Evolutionary conservation across 2,329 filamentous ascomycete genomes (phyloP).

Genomic region (Xylaria hypoxylon): DNA sequence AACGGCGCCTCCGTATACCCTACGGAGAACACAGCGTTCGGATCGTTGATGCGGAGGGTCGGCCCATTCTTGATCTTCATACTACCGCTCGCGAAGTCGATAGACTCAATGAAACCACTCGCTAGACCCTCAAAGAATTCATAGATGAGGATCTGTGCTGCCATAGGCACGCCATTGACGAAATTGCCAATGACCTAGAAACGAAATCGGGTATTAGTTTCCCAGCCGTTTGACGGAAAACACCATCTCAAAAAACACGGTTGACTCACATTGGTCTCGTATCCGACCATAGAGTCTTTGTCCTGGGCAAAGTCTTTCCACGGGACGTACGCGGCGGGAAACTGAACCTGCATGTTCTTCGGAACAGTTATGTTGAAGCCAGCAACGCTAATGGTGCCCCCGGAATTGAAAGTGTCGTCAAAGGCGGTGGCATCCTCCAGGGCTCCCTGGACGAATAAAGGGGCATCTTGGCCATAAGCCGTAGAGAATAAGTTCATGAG

Average conservation of each 20-base stretch:
- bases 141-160: slow-evolving; percentile 51
- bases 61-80: slow-evolving; percentile 53
- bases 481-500: slow-evolving; percentile 33
- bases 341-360: slow-evolving; percentile 62
- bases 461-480: slow-evolving; percentile 42
- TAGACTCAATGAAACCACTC: slow-evolving; percentile 53
- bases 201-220: not conserved
- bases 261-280: slow-evolving; percentile 51
- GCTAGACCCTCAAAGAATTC: slow-evolving; percentile 54
- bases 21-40: slow-evolving; percentile 58
- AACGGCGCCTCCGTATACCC: slow-evolving; percentile 54
- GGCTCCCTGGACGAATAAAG: slow-evolving; percentile 51
- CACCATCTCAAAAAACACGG: no score
- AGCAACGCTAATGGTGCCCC: slow-evolving; percentile 59
- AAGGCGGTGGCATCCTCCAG: slow-evolving; percentile 51
- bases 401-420: slow-evolving; percentile 57
- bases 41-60: slow-evolving; percentile 56
- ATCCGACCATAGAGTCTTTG: slow-evolving; percentile 51
- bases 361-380: slow-evolving; percentile 60
- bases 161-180: slow-evolving; percentile 50
- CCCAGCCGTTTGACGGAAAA: not conserved
- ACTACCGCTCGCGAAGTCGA: slow-evolving; percentile 51
- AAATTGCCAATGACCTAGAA: slow-evolving; percentile 53
- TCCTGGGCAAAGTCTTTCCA: slow-evolving; percentile 54
- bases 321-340: slow-evolving; percentile 59